Evolutionary conservation across 148 eudicot species (phyloP).

Genomic region (Drosera capensis): DNA sequence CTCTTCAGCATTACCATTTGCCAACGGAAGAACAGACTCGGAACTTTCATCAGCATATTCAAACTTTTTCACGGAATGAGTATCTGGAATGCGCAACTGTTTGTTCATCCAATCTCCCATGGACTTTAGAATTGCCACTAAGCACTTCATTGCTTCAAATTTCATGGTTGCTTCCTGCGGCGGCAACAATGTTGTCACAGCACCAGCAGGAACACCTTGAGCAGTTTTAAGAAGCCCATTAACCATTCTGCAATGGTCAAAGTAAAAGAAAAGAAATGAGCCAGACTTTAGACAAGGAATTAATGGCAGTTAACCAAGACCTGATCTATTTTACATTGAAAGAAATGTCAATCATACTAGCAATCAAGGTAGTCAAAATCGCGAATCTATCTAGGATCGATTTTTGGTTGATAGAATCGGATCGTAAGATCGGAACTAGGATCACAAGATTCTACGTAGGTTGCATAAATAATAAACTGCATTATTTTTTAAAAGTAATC

Average conservation of each 20-base stretch:
- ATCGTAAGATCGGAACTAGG: no score
- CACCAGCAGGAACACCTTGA: slow-evolving; percentile 97
- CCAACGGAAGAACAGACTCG: slow-evolving; percentile 34
- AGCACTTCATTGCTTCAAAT: slow-evolving; percentile 92
- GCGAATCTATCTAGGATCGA: no score
- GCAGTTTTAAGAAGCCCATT: slow-evolving; percentile 99
- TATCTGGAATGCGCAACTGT: slow-evolving; percentile 79
- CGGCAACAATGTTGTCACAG: slow-evolving; percentile 64
- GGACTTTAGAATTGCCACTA: slow-evolving; percentile 70
- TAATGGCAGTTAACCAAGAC: no score
- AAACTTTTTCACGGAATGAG: slow-evolving; percentile 39
- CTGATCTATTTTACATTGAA: no score
- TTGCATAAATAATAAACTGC: no score
- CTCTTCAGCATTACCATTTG: slow-evolving; percentile 70
- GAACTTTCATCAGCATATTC: slow-evolving; percentile 41
- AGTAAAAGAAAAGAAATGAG: neutral
- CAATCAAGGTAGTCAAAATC: no score
- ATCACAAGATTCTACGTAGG: no score
- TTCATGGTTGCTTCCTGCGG: slow-evolving; percentile 81
- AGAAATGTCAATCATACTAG: no score
- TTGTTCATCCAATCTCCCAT: slow-evolving; percentile 99
- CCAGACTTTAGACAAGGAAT: no score
- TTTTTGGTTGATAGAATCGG: no score
- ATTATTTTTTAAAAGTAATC: no score
- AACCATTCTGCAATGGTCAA: slow-evolving; percentile 59